Evolutionary conservation across 805 yeast genomes (phyloP), one percentile per base, ranked within the genome.

Genomic region (Monosporozyma siamensis): DNA sequence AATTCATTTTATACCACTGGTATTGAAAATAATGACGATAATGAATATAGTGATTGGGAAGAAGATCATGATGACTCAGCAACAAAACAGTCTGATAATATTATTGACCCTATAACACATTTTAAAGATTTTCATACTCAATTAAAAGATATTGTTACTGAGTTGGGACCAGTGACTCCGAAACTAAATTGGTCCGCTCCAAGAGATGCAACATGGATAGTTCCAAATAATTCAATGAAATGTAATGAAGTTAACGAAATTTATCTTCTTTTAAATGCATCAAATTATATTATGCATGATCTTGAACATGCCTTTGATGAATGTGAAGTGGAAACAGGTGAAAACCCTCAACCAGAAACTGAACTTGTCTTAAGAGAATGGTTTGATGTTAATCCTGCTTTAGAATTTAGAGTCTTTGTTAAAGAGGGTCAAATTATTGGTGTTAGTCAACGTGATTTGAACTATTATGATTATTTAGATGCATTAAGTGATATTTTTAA

Each of bases 161-260:
- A 69, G 34, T 65, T 72, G 38, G 82, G 82, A 0, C 65, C 76
- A 1, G 86, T 88, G 2, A 72, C 86, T 1, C 97, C 97, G 1
- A 92, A 92, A 56, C 66, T 90, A 51, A 92, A 92, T 67, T 92
- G 98, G 98, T 87, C 97, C 1, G 83, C 96, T 1, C 98, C 99
- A 1, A 81, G 80, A 56, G 99, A 92, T 64, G 85, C 97, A 1
- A 75, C 80, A 0, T 92, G 97, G 98, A 90, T 92, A 17, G 65
- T 83, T 54, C 72, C 92, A 2, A 78, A 82, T 25, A 84, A 86
- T 53, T 72, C 85, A 3, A 74, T 82, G 72, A 73, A 76, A 54
- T 89, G 97, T 55, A 68, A 65, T 12, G 72, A 71, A 25, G 77
- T 82, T 0, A 72, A 80, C 30, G 99, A 92, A 49, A 64, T 92